These are phyloP conservation scores for Ramaria sp. DNA, from an alignment of 768 basidiomycete genomes.

Conservation along the genomic window DNA sequence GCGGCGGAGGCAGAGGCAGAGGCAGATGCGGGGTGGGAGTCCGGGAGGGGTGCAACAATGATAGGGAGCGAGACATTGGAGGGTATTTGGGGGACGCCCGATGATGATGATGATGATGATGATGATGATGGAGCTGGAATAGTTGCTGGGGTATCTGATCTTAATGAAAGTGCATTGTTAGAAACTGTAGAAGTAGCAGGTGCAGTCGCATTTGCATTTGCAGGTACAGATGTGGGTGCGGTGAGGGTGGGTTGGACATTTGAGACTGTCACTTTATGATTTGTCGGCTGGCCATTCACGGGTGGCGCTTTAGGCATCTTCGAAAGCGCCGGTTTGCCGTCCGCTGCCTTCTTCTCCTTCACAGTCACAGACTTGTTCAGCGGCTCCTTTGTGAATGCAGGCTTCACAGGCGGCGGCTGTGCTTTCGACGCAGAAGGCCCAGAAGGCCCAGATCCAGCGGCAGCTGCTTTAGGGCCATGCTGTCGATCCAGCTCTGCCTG, in stretches of 20 bases:
- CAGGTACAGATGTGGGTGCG: not conserved
- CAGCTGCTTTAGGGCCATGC: not conserved
- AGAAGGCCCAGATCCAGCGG: not conserved
- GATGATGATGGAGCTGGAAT: not conserved
- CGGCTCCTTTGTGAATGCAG: not conserved
- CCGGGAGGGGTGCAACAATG: constrained; percentile 7
- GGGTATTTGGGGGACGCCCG: not conserved
- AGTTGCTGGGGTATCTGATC: not conserved
- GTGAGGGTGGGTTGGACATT: constrained; percentile 4
- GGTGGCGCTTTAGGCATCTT: not conserved
- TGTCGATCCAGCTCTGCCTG: constrained; percentile 8
- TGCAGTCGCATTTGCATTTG: constrained; percentile 9
- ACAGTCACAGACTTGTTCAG: not conserved
- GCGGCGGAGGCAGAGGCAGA: constrained; percentile 20
- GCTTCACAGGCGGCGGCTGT: constrained; percentile 4
- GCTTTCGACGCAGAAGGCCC: not conserved
- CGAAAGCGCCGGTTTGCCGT: not conserved
- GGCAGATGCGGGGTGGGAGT: constrained; percentile 17
- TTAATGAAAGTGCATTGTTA: constrained; percentile 1
- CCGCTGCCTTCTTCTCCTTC: not conserved
- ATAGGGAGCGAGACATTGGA: constrained; percentile 1
- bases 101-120: not conserved
- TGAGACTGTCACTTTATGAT: constrained; percentile 8
- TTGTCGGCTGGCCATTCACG: not conserved
- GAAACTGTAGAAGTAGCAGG: constrained; percentile 10